phyloP scores from a whole-genome alignment of 2,329 filamentous ascomycete genomes.

The Neofusicoccum parvum region DNA sequence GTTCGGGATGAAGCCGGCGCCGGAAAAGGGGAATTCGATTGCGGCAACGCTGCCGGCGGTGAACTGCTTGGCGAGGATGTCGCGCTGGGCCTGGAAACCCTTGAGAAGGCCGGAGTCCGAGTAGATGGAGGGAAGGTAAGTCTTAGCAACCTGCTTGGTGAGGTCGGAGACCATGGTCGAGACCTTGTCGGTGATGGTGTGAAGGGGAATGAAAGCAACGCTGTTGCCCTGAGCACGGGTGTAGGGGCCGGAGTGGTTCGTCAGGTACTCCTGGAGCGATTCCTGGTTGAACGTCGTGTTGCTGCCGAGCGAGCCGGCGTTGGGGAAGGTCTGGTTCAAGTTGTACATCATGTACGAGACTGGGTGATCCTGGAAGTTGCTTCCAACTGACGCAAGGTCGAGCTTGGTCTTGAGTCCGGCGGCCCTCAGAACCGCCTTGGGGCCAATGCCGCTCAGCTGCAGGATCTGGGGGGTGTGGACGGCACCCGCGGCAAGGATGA shows the following conservation, averaged over 20 bases:
- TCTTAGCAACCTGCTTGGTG: slow-evolving; percentile 25
- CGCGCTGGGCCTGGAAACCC: slow-evolving; percentile 20
- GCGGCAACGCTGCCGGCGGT: slow-evolving; percentile 29
- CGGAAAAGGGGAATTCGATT: slow-evolving; percentile 41
- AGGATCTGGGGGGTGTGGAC: slow-evolving; percentile 33
- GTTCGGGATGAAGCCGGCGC: slow-evolving; percentile 35
- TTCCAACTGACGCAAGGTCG: slow-evolving; percentile 26
- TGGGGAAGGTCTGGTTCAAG: slow-evolving; percentile 5
- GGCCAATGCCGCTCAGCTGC: slow-evolving; percentile 35
- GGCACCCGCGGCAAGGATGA: slow-evolving; percentile 31
- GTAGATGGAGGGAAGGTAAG: slow-evolving; percentile 25
- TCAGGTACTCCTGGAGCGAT: neutral
- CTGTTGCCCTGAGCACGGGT: slow-evolving; percentile 12
- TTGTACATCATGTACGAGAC: slow-evolving; percentile 2
- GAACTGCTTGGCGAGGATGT: slow-evolving; percentile 1
- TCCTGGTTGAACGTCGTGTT: slow-evolving; percentile 1
- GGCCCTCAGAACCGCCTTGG: slow-evolving; percentile 27
- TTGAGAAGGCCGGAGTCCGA: neutral
- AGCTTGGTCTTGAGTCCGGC: slow-evolving; percentile 27
- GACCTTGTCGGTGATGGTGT: slow-evolving; percentile 23
- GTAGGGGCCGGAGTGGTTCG: neutral
- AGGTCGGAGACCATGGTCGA: slow-evolving; percentile 26
- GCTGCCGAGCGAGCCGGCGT: neutral
- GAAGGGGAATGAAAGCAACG: slow-evolving; percentile 27
- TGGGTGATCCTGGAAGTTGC: slow-evolving; percentile 24